Evolutionary conservation across 2,329 filamentous ascomycete species (phyloP).

Genomic region (Clonostachys sp.): DNA sequence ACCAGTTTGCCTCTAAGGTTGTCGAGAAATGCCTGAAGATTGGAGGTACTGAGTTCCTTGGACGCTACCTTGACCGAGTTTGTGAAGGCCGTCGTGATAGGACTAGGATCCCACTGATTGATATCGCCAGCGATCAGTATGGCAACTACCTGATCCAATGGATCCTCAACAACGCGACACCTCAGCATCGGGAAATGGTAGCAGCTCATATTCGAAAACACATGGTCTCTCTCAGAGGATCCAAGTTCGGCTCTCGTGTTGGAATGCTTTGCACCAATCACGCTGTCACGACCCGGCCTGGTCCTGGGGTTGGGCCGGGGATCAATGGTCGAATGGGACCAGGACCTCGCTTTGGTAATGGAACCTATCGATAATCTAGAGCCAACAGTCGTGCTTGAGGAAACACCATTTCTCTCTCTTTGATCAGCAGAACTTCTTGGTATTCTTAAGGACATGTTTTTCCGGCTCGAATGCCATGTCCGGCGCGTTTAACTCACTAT

Average conservation of each 20-base stretch:
- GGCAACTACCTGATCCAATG: conserved; percentile 98
- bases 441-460: too few species aligned
- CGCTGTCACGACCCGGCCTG: conserved; percentile 81
- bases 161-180: conserved; percentile 82
- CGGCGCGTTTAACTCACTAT: conserved; percentile 1
- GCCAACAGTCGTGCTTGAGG: too few species aligned
- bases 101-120: conserved; percentile 93
- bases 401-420: too few species aligned
- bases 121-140: conserved; percentile 98
- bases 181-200: conserved; percentile 89
- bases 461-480: too few species aligned
- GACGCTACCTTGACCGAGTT: conserved; percentile 88
- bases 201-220: conserved; percentile 95
- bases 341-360: conserved; percentile 51
- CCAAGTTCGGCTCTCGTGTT: conserved; percentile 96
- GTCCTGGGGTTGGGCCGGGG: conserved; percentile 70
- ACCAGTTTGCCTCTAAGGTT: conserved; percentile 98
- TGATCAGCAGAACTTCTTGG: too few species aligned
- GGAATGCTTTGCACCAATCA: conserved; percentile 99
- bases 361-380: conserved; percentile 43
- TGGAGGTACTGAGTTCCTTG: conserved; percentile 82
- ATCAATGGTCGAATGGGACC: conserved; percentile 54
- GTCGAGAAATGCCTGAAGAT: conserved; percentile 99
- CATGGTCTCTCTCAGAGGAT: conserved; percentile 97
- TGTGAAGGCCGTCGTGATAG: conserved; percentile 88